Evolutionary conservation across 1,284 basidiomycete genomes (phyloP), one percentile per base, ranked within the genome.

Genomic region (Puccinia hordei): DNA sequence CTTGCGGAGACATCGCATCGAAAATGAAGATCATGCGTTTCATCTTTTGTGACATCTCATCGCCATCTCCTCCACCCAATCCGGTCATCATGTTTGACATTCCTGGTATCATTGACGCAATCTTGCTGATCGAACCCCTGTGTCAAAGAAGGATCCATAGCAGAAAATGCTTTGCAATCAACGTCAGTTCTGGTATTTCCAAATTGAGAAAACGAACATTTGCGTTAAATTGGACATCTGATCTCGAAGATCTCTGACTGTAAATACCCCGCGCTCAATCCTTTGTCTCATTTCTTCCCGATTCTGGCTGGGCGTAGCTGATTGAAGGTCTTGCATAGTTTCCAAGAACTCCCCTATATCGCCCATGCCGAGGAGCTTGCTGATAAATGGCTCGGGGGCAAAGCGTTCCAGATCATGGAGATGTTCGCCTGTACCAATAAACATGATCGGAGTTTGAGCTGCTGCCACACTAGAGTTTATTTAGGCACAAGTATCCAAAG

Each of bases 21-120:
- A 94, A 98, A 85, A 99, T 98, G 88, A 93, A 99, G 83, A 98
- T 93, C 93, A 99, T 95, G 82, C 95, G 91, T 87, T 98, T 98
- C 90, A 99, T 92, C 81, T 93, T 91, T 83, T 90, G 86, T 4
- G 85, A 83, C 0, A 92, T 91, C 51, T 93, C 94, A 84, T 98
- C 96, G 85, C 97, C 95, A 85, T 94, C 93, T 41, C 92, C 92
- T 55, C 93, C 95, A 57, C 85, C 84, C 72, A 79, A 73, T 84
- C 92, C 91, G 80, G 98, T 89, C 85, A 99, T 88, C 57, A 94
- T 93, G 82, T 93, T 92, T 22, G 94, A 92, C 83, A 99, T 90
- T 44, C 96, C 96, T 2, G 96, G 96, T 82, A 99, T 99, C 95
- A 99, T 99, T 27, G 93, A 95, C 19, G 96, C 95, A 83, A 99